Evolutionary conservation across 208 protist species (phyloP).

Genomic region (Wallacemonas sp.): DNA sequence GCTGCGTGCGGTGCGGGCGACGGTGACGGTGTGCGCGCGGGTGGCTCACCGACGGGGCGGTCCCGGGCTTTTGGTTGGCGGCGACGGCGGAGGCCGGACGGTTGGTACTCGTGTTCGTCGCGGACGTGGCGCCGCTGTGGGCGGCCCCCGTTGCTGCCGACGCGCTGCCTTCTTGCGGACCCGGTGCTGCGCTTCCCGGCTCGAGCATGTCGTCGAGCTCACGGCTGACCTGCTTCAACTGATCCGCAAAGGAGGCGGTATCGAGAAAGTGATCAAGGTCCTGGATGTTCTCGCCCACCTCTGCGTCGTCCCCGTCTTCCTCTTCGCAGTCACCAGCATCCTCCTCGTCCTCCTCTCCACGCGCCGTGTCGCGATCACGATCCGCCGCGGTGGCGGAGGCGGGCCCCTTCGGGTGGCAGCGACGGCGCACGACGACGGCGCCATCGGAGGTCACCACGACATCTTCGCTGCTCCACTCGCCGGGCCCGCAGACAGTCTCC

Average conservation of each 20-base stretch:
- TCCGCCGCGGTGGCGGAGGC: too few relatives aligned
- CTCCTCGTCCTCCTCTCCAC: background rate
- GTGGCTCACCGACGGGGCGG: background rate
- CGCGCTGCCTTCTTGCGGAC: background rate
- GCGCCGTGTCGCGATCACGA: background rate
- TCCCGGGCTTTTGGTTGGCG: too few relatives aligned
- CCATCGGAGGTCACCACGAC: slow-evolving; percentile 31
- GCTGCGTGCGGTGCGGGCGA: slow-evolving; percentile 11
- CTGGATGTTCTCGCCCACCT: background rate
- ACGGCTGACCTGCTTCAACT: slow-evolving; percentile 28
- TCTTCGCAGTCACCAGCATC: slow-evolving; percentile 14
- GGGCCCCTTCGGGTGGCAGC: background rate
- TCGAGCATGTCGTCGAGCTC: slow-evolving; percentile 36
- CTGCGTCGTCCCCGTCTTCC: background rate
- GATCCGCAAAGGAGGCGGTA: background rate
- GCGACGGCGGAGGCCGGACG: background rate
- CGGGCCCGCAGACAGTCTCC: background rate
- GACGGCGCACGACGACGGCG: background rate
- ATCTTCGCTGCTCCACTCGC: slow-evolving; percentile 9
- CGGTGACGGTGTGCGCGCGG: background rate
- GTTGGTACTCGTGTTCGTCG: background rate
- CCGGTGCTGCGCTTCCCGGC: background rate
- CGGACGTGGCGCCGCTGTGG: slow-evolving; percentile 4
- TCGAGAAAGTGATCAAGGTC: background rate
- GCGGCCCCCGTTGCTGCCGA: slow-evolving; percentile 6